phyloP scores from a whole-genome alignment of 2,329 filamentous ascomycete species.

The Arthrobotrys musiformis region DNA sequence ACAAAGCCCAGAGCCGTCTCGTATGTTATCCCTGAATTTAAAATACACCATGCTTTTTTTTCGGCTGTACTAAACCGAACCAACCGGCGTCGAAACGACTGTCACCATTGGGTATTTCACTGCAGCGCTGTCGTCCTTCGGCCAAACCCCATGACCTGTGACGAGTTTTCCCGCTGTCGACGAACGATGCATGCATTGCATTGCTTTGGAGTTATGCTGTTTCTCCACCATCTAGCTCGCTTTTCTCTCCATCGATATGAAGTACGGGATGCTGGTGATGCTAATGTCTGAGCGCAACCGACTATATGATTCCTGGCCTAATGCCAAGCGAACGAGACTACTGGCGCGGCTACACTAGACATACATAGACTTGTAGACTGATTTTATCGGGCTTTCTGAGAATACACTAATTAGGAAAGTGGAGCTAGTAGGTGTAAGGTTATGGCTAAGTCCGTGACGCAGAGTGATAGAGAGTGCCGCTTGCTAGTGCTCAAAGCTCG shows the following conservation, averaged over 20 bases:
- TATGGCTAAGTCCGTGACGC: constrained; percentile 47
- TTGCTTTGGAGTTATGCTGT: constrained; percentile 8
- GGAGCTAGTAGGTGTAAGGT: constrained; percentile 33
- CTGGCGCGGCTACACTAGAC: constrained; percentile 23
- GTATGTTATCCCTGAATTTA: constrained; percentile 27
- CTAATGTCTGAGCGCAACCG: constrained; percentile 22
- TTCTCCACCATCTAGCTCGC: background rate
- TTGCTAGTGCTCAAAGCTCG: constrained; percentile 47
- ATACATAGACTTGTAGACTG: constrained; percentile 6
- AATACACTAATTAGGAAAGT: constrained; percentile 33
- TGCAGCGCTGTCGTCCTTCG: constrained; percentile 1
- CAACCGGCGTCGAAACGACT: constrained; percentile 26
- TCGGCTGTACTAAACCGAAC: constrained; percentile 37
- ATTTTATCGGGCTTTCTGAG: constrained; percentile 20
- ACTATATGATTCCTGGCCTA: constrained; percentile 8
- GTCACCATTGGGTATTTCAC: constrained; percentile 1
- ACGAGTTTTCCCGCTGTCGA: constrained; percentile 32
- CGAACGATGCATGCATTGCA: constrained; percentile 22
- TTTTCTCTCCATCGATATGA: background rate
- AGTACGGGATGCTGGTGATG: background rate
- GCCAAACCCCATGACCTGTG: background rate
- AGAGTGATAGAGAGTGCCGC: constrained; percentile 39
- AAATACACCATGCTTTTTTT: constrained; percentile 9
- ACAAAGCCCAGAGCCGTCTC: constrained; percentile 16
- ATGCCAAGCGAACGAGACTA: constrained; percentile 16